Evolutionary conservation across 805 yeast species (phyloP).

Genomic region (Kodamaea restingae): DNA sequence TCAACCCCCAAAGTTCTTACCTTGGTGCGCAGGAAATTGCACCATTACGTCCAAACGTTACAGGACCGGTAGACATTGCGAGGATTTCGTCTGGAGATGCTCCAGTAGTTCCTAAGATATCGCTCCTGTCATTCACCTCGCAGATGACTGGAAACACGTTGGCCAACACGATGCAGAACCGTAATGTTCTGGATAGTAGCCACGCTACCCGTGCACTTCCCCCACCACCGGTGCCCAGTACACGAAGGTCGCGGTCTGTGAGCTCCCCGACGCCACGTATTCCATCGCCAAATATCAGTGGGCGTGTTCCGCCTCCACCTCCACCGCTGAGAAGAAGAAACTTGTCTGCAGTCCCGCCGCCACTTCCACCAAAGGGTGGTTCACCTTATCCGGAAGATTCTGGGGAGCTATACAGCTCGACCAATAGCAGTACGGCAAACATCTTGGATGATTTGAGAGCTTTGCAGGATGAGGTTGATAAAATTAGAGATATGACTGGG

Average conservation of each 20-base stretch:
- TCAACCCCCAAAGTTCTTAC: too few species aligned
- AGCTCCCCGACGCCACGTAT: conserved; percentile 27
- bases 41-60: conserved; percentile 23
- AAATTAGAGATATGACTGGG: conserved; percentile 44
- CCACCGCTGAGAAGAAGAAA: conserved; percentile 37
- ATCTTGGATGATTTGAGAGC: conserved; percentile 63
- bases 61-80: conserved; percentile 37
- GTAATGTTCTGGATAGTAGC: conserved; percentile 10
- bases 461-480: conserved; percentile 67
- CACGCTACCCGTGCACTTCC: conserved; percentile 11
- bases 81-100: conserved; percentile 14
- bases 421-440: conserved; percentile 41
- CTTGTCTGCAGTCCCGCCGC: conserved; percentile 19
- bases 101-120: conserved; percentile 23
- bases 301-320: conserved; percentile 36
- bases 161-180: conserved; percentile 23
- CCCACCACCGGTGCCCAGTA: conserved; percentile 36
- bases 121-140: conserved; percentile 37
- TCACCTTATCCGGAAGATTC: conserved; percentile 8
- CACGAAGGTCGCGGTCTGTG: conserved; percentile 30
- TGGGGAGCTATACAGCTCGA: conserved; percentile 10
- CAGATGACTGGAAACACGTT: conserved; percentile 39
- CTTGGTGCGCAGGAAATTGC: conserved; percentile 1
- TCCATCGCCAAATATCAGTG: conserved; percentile 5
- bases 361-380: conserved; percentile 29